Evolutionary conservation across 345 rosid species (phyloP).

Genomic region (Pelargonium nanum): DNA sequence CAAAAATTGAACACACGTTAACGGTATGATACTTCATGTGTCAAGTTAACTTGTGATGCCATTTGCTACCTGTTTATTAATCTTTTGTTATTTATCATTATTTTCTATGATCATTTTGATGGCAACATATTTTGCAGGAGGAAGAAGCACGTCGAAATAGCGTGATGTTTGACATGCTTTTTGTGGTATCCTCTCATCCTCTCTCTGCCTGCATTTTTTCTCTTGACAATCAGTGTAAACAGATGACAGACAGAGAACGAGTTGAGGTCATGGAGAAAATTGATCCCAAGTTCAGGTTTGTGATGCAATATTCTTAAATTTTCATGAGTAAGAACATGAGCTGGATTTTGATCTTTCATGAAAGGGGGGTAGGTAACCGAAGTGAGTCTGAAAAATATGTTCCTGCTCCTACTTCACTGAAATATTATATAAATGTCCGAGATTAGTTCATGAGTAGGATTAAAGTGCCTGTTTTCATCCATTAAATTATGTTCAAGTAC

Average conservation of each 20-base stretch:
- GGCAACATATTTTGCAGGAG: conserved; percentile 29
- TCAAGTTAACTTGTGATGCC: neutral
- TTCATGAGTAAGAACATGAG: neutral
- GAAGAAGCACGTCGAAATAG: conserved; percentile 86
- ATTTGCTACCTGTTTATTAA: conserved; percentile 1
- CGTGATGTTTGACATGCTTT: conserved; percentile 62
- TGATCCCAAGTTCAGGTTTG: conserved; percentile 72
- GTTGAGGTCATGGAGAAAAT: conserved; percentile 38
- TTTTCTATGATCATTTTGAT: neutral
- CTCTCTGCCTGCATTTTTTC: conserved; percentile 64
- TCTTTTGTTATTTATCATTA: neutral
- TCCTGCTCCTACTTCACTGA: too few species aligned
- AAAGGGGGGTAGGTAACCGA: too few species aligned
- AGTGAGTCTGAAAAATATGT: too few species aligned
- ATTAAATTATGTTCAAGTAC: too few species aligned
- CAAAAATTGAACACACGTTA: conserved; percentile 48
- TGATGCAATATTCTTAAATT: conserved; percentile 6
- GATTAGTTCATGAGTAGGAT: too few species aligned
- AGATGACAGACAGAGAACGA: conserved; percentile 32
- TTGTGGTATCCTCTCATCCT: conserved; percentile 62
- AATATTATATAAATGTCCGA: too few species aligned
- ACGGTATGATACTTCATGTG: conserved; percentile 44
- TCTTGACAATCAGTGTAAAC: conserved; percentile 51
- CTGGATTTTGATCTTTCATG: neutral
- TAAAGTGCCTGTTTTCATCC: too few species aligned